Conservation (phyloP, 23 red algal species). For the Gracilaria gracilis region DNA sequence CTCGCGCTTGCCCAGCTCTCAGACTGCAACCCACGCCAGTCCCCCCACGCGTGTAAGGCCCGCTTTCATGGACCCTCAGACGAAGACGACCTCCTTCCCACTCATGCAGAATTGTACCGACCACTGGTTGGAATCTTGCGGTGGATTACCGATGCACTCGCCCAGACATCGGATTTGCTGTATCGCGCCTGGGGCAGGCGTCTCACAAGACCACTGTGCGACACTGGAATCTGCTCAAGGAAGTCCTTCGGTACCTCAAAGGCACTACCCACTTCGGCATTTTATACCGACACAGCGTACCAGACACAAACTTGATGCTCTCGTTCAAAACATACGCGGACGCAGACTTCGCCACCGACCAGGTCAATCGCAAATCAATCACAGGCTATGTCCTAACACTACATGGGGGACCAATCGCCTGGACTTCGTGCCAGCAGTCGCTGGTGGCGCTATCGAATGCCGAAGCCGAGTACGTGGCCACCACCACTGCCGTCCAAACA, state of each 20-base stretch:
- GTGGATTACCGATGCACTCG: slow-evolving; percentile 4
- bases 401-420: neutral
- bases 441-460: neutral
- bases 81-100: neutral
- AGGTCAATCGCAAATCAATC: neutral
- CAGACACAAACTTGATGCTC: neutral
- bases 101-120: neutral
- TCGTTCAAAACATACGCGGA: slow-evolving; percentile 11
- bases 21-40: neutral
- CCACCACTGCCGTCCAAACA: neutral
- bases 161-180: neutral
- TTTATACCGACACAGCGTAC: neutral
- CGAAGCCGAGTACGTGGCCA: slow-evolving; percentile 25
- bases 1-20: neutral
- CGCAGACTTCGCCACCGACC: slow-evolving; percentile 26
- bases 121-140: neutral
- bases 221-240: neutral
- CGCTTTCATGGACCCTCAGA: neutral
- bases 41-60: neutral
- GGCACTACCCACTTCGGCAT: neutral
- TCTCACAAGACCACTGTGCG: neutral
- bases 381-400: slow-evolving; percentile 9
- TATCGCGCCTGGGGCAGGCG: neutral
- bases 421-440: neutral
- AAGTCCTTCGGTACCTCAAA: neutral